Conservation (phyloP, 306 rosid species). For the Astragalus membranaceus region DNA sequence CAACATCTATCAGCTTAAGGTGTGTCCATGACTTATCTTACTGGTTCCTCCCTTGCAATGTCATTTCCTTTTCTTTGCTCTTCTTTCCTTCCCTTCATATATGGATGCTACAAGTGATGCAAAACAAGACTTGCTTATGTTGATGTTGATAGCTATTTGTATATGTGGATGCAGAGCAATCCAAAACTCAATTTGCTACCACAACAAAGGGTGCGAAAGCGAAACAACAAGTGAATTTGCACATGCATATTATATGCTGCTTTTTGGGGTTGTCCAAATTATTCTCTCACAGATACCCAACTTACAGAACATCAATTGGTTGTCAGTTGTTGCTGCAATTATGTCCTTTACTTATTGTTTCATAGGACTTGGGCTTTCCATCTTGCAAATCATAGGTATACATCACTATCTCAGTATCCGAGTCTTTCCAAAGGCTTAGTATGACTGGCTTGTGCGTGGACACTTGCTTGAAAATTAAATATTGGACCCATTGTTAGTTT, state of each 20-base stretch:
- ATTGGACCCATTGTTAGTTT: neutral
- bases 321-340: constrained; percentile 62
- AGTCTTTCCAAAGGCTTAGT: neutral
- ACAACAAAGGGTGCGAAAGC: constrained; percentile 6
- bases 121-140: neutral
- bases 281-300: constrained; percentile 66
- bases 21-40: neutral
- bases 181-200: constrained; percentile 37
- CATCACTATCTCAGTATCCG: neutral
- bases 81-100: neutral
- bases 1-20: constrained; percentile 51
- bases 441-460: constrained; percentile 8
- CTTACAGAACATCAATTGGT: constrained; percentile 64
- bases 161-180: constrained; percentile 36
- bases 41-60: neutral
- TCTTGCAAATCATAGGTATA: constrained; percentile 39
- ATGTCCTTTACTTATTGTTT: constrained; percentile 66
- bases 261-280: constrained; percentile 54
- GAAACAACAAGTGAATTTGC: constrained; percentile 23
- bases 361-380: constrained; percentile 54
- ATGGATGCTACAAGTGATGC: neutral
- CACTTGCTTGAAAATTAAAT: constrained; percentile 1
- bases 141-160: neutral
- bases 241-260: constrained; percentile 42
- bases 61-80: neutral